phyloP scores from a whole-genome alignment of 78 protist species.

The Chrysochromulina parva region DNA sequence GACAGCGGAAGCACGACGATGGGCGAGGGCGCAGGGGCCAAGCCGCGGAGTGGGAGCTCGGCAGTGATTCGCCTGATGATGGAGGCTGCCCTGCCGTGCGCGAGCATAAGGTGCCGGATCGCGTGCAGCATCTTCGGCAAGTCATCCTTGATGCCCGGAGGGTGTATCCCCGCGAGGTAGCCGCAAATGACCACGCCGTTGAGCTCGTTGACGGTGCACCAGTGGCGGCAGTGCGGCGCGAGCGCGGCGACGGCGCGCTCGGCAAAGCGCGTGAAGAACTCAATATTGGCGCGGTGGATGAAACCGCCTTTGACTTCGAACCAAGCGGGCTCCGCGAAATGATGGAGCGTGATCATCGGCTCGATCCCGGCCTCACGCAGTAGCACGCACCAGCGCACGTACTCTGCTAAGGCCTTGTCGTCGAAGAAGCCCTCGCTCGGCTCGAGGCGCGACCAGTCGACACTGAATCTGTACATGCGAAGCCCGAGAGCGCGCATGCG shows the following conservation, averaged over 20 bases:
- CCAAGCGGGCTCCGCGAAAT: slow-evolving; percentile 42
- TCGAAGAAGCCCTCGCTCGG: neutral
- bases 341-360: slow-evolving; percentile 46
- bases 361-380: neutral
- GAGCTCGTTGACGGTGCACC: slow-evolving; percentile 52
- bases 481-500: neutral
- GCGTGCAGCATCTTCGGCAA: neutral
- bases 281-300: neutral
- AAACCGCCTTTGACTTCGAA: slow-evolving; percentile 2
- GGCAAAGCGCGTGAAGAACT: neutral
- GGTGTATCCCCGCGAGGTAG: neutral
- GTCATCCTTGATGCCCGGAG: neutral
- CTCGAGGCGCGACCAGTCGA: slow-evolving; percentile 38
- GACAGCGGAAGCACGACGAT: neutral
- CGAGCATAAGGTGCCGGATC: neutral
- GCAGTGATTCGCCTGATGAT: neutral
- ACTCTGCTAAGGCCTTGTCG: neutral
- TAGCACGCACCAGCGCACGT: neutral
- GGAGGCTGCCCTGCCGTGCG: neutral
- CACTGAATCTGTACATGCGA: neutral
- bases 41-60: no score
- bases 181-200: slow-evolving; percentile 17
- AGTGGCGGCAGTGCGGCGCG: neutral
- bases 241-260: neutral
- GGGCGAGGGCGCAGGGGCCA: neutral